These are phyloP conservation scores for Clitoria ternatea DNA, from an alignment of 306 rosid species.

Conservation along the genomic window DNA sequence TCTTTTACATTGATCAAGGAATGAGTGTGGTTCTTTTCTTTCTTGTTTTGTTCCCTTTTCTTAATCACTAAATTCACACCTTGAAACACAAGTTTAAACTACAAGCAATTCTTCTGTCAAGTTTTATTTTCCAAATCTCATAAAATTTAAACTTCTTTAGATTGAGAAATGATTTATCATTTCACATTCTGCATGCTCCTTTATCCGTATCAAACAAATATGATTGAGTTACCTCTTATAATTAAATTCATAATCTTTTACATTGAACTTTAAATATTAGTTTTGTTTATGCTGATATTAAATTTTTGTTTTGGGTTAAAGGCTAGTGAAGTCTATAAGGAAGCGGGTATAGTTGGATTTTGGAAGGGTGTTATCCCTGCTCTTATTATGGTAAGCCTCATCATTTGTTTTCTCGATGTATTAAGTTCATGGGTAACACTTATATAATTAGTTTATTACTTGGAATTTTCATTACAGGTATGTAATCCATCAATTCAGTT, in stretches of 20 bases:
- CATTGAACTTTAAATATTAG: background rate
- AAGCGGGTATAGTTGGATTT: constrained; percentile 64
- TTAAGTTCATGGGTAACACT: background rate
- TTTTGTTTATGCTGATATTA: constrained; percentile 3
- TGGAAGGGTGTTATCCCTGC: constrained; percentile 84
- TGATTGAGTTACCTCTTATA: background rate
- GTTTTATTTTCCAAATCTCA: background rate
- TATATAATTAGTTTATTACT: background rate
- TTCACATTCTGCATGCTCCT: background rate
- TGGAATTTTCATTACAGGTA: constrained; percentile 40
- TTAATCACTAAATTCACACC: background rate
- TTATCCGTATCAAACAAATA: background rate
- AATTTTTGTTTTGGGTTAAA: constrained; percentile 24
- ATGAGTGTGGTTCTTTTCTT: background rate
- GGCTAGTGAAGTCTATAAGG: constrained; percentile 59
- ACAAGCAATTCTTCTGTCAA: background rate
- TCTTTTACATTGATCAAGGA: constrained; percentile 1
- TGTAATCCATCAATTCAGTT: constrained; percentile 81
- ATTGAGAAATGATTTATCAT: background rate
- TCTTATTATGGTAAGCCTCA: constrained; percentile 59
- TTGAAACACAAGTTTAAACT: background rate
- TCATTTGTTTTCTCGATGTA: constrained; percentile 4
- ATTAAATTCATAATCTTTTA: background rate
- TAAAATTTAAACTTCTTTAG: background rate
- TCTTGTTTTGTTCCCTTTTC: background rate